Evolutionary conservation across 2,329 filamentous ascomycete species (phyloP), one percentile per base, ranked within the genome.

Genomic region (Leptodontidium sp.): DNA sequence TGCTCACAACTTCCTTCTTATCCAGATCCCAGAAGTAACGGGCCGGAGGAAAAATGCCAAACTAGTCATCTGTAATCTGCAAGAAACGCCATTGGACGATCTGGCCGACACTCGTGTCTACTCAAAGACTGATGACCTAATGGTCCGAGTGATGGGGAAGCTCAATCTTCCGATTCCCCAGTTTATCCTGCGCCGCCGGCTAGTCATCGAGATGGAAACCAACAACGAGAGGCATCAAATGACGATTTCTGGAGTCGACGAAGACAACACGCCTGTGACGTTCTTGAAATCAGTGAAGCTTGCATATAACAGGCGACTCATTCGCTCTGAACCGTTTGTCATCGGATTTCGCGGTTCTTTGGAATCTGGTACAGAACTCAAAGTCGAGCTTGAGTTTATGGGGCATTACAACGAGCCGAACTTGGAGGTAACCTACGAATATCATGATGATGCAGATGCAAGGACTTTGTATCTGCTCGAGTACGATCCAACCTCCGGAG

Each of bases 41-140:
- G 80, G 80, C 0, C 67, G 72, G 17, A 77, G 71, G 11, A 73
- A 73, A 21, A 71, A 68, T 3, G 79, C 77, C 0, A 78, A 78
- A 29, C 77, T 85, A 2, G 79, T 73, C 0, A 83, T 85, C 21
- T 85, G 83, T 69, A 85, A 85, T 61, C 75, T 85, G 2, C 83
- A 85, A 63, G 75, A 76, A 0, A 85, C 83, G 4, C 81, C 80
- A 0, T 59, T 83, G 3, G 82, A 85, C 47, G 40, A 70, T 0
- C 65, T 81, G 0, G 73, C 78, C 0, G 71, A 75, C 2, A 47
- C 21, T 21, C 77, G 82, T 0, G 65, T 84, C 0, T 79, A 79
- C 67, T 73, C 80, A 0, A 78, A 76, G 55, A 73, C 80, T 0
- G 82, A 84, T 32, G 75, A 79, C 4, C 65, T 84, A 47, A 84